A percentile compares a stretch with the other conserved stretches of the same genome.
phyloP scores from a whole-genome alignment of 106 monocot genomes.

The Gastrodia elata region DNA sequence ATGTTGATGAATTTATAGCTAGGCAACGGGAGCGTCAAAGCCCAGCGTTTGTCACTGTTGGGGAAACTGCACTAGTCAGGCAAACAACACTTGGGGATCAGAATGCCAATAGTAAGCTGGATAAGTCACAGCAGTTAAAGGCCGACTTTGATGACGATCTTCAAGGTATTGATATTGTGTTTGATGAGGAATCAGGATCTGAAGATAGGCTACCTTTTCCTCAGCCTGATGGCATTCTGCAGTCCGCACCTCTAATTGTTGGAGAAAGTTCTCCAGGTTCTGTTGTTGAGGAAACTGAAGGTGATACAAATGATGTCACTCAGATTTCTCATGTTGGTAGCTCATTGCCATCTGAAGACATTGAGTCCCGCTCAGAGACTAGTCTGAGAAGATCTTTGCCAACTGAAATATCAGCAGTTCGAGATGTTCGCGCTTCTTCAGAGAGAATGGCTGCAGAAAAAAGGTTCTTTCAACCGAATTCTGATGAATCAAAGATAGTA shows the following conservation, averaged over 20 bases:
- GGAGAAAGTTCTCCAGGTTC: slow-evolving; percentile 76
- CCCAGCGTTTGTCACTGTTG: slow-evolving; percentile 33
- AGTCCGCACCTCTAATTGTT: slow-evolving; percentile 37
- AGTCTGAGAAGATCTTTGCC: slow-evolving; percentile 12
- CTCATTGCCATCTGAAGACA: slow-evolving; percentile 24
- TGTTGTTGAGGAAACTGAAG: slow-evolving; percentile 69
- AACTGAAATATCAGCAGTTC: slow-evolving; percentile 10
- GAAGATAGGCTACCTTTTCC: slow-evolving; percentile 86
- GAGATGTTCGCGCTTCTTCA: slow-evolving; percentile 20
- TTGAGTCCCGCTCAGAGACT: slow-evolving; percentile 19
- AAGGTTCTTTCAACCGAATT: slow-evolving; percentile 28
- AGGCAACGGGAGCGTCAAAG: slow-evolving; percentile 88
- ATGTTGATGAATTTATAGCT: slow-evolving; percentile 99
- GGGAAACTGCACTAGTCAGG: slow-evolving; percentile 40
- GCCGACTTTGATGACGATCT: slow-evolving; percentile 79
- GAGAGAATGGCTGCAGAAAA: slow-evolving; percentile 32
- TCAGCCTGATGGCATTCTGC: slow-evolving; percentile 78
- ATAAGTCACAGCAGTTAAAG: slow-evolving; percentile 50
- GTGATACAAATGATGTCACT: slow-evolving; percentile 34
- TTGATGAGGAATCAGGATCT: slow-evolving; percentile 93
- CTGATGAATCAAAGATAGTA: slow-evolving; percentile 43
- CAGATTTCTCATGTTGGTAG: slow-evolving; percentile 17
- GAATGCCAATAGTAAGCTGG: slow-evolving; percentile 33
- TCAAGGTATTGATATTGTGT: slow-evolving; percentile 83
- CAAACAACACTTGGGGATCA: slow-evolving; percentile 23